A percentile compares a stretch with the other conserved stretches of the same genome.
These are phyloP conservation scores for Neurospora terricola DNA, from an alignment of 495 filamentous ascomycete species.

Conservation along the genomic window DNA sequence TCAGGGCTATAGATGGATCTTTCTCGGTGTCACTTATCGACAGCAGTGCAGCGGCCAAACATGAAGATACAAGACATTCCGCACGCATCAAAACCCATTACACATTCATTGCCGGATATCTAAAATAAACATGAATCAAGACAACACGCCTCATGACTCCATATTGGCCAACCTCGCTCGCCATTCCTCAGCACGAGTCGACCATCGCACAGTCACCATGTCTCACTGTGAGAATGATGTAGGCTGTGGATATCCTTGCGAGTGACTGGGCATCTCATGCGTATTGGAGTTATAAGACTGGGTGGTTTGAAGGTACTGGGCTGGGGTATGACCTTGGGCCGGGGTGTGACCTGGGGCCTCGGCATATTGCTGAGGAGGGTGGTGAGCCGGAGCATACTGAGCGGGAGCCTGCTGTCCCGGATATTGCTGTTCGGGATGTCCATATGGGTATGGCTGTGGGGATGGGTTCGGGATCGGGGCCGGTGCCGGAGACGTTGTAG, in stretches of 20 bases:
- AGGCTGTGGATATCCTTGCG: not conserved
- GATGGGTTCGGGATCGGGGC: not conserved
- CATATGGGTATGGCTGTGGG: constrained; percentile 7
- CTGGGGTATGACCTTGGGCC: not conserved
- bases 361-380: constrained; percentile 5
- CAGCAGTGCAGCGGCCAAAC: not conserved
- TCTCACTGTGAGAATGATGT: not conserved
- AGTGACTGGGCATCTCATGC: not conserved
- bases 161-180: not conserved
- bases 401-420: constrained; percentile 7
- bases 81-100: not conserved
- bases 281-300: not conserved
- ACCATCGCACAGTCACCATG: not conserved
- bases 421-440: constrained; percentile 3
- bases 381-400: not conserved
- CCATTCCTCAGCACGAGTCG: not conserved
- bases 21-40: not conserved
- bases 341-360: not conserved
- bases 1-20: not conserved
- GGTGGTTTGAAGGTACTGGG: not conserved
- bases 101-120: not conserved
- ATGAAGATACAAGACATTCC: not conserved
- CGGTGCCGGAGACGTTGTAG: not conserved
- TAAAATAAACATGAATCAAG: not conserved
- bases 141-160: not conserved